Percentiles rank a stretch among this genome's conserved stretches.
Conservation (phyloP, 257 asterid species). For the Paulownia fortunei region DNA sequence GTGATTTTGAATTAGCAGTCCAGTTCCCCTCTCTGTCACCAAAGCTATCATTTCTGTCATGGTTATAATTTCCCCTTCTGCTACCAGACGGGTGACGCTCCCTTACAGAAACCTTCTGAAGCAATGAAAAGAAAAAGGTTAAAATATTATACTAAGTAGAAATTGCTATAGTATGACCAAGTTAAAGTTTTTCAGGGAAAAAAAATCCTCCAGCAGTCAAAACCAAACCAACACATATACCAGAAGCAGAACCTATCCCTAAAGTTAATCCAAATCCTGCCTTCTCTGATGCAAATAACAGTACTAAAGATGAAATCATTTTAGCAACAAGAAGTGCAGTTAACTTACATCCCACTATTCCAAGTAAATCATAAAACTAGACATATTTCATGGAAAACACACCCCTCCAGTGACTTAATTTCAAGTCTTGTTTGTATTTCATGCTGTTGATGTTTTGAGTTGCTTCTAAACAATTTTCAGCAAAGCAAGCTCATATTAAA, state of each 20-base stretch:
- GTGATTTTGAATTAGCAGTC: constrained; percentile 68
- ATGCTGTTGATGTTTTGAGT: background rate
- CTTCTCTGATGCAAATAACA: background rate
- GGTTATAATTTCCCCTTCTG: constrained; percentile 79
- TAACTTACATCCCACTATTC: background rate
- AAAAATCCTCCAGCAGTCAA: constrained; percentile 15
- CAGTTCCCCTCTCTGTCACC: constrained; percentile 84
- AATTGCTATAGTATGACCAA: background rate
- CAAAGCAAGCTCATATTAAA: background rate
- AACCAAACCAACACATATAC: background rate
- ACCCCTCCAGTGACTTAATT: background rate
- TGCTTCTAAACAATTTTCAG: background rate
- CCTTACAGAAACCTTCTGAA: constrained; percentile 70
- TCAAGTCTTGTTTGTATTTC: background rate
- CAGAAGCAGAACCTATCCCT: constrained; percentile 15
- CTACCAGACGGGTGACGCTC: constrained; percentile 72
- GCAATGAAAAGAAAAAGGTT: constrained; percentile 34
- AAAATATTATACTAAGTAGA: background rate
- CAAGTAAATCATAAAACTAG: background rate
- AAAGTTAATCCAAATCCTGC: constrained; percentile 16
- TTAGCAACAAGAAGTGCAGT: background rate
- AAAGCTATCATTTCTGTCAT: constrained; percentile 67
- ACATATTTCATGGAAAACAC: background rate
- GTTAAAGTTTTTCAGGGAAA: background rate
- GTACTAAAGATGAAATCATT: background rate